These are phyloP conservation scores for Botrytis pseudocinerea DNA, from an alignment of 2,329 filamentous ascomycete genomes.

Conservation along the genomic window DNA sequence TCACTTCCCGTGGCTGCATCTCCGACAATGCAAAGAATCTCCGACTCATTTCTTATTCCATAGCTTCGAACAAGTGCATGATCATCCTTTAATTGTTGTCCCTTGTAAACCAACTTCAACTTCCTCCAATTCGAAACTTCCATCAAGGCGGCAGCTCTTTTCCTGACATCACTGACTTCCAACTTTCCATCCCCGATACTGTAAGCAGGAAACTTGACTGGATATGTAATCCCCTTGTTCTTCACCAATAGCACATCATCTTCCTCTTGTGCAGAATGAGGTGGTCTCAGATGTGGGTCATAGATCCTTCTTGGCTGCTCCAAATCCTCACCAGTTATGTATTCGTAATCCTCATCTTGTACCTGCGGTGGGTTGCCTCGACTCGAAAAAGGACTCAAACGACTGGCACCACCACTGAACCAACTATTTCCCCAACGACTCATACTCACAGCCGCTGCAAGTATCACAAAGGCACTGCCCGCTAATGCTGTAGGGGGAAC, in stretches of 20 bases:
- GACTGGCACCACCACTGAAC: constrained; percentile 34
- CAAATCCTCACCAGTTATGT: constrained; percentile 78
- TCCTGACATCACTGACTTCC: constrained; percentile 63
- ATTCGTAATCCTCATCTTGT: constrained; percentile 75
- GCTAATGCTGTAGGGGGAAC: constrained; percentile 35
- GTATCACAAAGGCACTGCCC: constrained; percentile 33
- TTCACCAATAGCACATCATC: constrained; percentile 73
- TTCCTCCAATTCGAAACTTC: constrained; percentile 57
- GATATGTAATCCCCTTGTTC: constrained; percentile 64
- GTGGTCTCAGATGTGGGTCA: constrained; percentile 45
- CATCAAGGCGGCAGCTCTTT: constrained; percentile 67
- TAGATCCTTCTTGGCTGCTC: constrained; percentile 49
- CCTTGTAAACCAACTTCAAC: constrained; percentile 73
- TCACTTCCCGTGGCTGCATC: constrained; percentile 50
- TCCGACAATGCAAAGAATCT: constrained; percentile 59
- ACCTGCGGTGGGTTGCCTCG: constrained; percentile 56
- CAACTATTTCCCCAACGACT: constrained; percentile 39
- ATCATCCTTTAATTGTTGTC: constrained; percentile 66
- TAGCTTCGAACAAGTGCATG: constrained; percentile 57
- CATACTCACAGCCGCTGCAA: constrained; percentile 39
- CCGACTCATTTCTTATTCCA: constrained; percentile 62
- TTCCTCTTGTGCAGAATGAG: constrained; percentile 49
- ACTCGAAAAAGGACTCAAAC: constrained; percentile 40
- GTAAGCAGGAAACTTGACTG: constrained; percentile 72
- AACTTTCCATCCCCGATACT: constrained; percentile 74